A percentile compares a stretch with the other conserved stretches of the same genome.
These are phyloP conservation scores for Lactarius tabidus DNA, from an alignment of 768 basidiomycete species.

Conservation along the genomic window DNA sequence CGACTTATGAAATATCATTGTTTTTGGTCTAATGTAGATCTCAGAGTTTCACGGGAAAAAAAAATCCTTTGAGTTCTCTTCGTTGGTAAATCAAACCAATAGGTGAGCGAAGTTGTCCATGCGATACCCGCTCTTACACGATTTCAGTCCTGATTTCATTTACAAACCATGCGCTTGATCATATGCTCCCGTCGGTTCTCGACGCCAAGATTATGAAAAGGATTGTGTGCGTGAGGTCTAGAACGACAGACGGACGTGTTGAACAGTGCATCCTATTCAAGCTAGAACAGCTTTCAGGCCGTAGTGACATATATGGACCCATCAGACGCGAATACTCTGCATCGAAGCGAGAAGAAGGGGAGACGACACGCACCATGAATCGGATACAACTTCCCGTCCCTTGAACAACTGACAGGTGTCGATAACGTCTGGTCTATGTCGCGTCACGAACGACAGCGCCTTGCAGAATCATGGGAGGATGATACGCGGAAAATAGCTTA, in stretches of 20 bases:
- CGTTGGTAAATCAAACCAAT: conserved; percentile 50
- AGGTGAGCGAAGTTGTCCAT: conserved; percentile 26
- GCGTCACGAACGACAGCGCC: conserved; percentile 40
- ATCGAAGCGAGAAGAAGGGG: conserved; percentile 44
- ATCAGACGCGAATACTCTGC: conserved; percentile 35
- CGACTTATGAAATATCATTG: no score
- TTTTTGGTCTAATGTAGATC: not conserved
- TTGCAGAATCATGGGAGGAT: conserved; percentile 47
- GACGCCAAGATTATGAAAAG: conserved; percentile 60
- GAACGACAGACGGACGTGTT: conserved; percentile 58
- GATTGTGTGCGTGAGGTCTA: conserved; percentile 66
- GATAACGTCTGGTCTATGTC: conserved; percentile 55
- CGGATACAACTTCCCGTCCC: conserved; percentile 24
- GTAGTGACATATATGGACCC: conserved; percentile 39
- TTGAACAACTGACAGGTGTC: conserved; percentile 35
- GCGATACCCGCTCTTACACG: not conserved
- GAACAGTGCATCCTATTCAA: conserved; percentile 56
- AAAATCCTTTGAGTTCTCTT: conserved; percentile 68
- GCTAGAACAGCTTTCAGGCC: conserved; percentile 44
- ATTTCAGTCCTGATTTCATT: conserved; percentile 50
- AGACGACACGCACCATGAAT: conserved; percentile 47
- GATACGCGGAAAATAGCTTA: conserved; percentile 36
- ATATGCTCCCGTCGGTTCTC: conserved; percentile 60
- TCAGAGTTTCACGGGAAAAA: conserved; percentile 62
- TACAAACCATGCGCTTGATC: conserved; percentile 79